Evolutionary conservation across 2,329 filamentous ascomycete genomes (phyloP).

Genomic region (Claviceps arundinis): DNA sequence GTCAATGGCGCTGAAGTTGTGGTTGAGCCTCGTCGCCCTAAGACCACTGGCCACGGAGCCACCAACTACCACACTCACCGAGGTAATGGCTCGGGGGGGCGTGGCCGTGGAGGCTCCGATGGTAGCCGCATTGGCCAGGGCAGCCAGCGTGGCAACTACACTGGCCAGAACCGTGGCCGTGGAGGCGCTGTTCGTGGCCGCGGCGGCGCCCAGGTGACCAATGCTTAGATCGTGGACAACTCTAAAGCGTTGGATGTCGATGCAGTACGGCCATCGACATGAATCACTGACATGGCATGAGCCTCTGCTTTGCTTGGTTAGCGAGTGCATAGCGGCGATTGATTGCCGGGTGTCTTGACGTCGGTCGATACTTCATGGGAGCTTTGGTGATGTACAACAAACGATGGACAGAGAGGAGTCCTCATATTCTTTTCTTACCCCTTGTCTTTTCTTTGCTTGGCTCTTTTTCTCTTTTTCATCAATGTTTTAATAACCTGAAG

Average conservation of each 20-base stretch:
- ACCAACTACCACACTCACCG: constrained; percentile 51
- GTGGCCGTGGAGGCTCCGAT: constrained; percentile 55
- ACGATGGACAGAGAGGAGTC: constrained; percentile 12
- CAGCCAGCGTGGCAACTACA: constrained; percentile 54
- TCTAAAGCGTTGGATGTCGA: neutral
- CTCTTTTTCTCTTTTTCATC: constrained; percentile 8
- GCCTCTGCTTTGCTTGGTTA: neutral
- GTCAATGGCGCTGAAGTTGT: constrained; percentile 71
- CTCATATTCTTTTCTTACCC: neutral
- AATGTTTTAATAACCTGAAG: constrained; percentile 16
- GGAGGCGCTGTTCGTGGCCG: constrained; percentile 53
- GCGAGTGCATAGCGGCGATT: neutral
- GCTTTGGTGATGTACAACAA: neutral
- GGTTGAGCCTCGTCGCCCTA: constrained; percentile 80
- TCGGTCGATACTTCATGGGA: neutral
- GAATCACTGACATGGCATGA: neutral
- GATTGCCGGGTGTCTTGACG: neutral
- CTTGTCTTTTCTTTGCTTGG: neutral
- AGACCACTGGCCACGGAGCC: constrained; percentile 56
- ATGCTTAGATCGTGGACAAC: constrained; percentile 26
- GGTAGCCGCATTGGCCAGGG: constrained; percentile 45
- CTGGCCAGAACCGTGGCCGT: constrained; percentile 51
- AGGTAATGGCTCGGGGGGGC: constrained; percentile 40
- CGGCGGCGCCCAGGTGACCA: constrained; percentile 42
- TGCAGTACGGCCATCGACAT: neutral